Conservation (phyloP, 345 rosid genomes). For the Sonneratia alba region DNA sequence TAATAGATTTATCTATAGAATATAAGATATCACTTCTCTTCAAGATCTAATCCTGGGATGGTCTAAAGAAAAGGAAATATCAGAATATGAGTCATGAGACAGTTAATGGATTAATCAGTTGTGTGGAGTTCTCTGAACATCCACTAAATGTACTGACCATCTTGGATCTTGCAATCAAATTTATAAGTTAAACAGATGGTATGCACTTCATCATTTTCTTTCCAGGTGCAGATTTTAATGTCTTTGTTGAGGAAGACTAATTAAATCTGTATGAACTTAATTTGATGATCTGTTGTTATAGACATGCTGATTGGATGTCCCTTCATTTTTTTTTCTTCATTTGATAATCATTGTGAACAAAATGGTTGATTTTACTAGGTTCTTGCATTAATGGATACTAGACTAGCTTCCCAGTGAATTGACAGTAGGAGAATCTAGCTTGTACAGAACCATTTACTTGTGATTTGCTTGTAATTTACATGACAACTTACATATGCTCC, state of each 20-base stretch:
- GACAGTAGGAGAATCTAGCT: no score
- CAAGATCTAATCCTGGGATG: neutral
- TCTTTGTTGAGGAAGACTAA: neutral
- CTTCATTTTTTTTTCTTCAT: neutral
- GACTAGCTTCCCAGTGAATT: neutral
- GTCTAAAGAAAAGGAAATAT: neutral
- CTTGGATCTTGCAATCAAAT: neutral
- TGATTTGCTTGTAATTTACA: neutral
- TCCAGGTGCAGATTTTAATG: neutral
- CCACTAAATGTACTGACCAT: neutral
- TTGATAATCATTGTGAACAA: neutral
- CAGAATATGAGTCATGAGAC: neutral
- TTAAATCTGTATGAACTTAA: neutral
- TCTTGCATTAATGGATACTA: neutral
- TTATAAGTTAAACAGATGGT: neutral
- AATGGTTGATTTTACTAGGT: neutral
- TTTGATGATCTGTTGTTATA: neutral
- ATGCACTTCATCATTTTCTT: neutral
- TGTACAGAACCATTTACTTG: neutral
- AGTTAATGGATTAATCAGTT: neutral
- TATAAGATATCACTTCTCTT: neutral
- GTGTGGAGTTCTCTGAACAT: neutral
- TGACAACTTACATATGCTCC: neutral
- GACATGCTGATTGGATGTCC: neutral
- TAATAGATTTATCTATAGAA: neutral